Conservation (phyloP, 208 protist genomes). For the Wallacemonas sp. region DNA sequence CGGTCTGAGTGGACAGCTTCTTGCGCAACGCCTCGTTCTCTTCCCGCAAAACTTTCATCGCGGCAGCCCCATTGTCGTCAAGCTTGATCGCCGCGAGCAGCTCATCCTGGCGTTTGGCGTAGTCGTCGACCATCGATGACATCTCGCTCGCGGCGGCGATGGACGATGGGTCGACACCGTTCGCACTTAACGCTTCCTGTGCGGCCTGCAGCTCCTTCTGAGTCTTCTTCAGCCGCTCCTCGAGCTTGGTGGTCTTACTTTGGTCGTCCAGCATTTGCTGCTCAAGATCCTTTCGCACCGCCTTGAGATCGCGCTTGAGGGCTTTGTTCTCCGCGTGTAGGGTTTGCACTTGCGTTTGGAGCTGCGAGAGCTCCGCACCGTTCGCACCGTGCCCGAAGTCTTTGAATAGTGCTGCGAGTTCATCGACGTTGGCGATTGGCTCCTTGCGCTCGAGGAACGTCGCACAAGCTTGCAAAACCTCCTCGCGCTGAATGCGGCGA, state of each 20-base stretch:
- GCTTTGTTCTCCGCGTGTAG: slow-evolving; percentile 39
- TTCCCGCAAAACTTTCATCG: slow-evolving; percentile 37
- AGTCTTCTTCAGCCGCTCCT: slow-evolving; percentile 25
- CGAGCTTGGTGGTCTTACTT: slow-evolving; percentile 28
- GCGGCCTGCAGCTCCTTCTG: slow-evolving; percentile 20
- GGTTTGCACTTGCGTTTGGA: slow-evolving; percentile 45
- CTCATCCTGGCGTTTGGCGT: slow-evolving; percentile 35
- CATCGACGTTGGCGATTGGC: slow-evolving; percentile 40
- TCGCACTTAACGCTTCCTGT: slow-evolving; percentile 12
- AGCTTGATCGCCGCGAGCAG: slow-evolving; percentile 51
- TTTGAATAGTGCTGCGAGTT: slow-evolving; percentile 48
- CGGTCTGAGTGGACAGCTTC: slow-evolving; percentile 15
- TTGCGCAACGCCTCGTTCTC: slow-evolving; percentile 46
- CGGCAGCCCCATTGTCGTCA: slow-evolving; percentile 39
- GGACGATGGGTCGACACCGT: slow-evolving; percentile 7
- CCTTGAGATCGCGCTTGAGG: slow-evolving; percentile 27
- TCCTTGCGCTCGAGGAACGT: slow-evolving; percentile 45
- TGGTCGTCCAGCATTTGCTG: slow-evolving; percentile 25
- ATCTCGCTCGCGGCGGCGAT: slow-evolving; percentile 14
- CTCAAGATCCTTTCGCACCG: slow-evolving; percentile 29
- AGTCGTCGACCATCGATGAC: slow-evolving; percentile 22
- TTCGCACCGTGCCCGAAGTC: slow-evolving; percentile 36
- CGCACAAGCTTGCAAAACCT: slow-evolving; percentile 57
- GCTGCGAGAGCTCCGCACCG: slow-evolving; percentile 37
- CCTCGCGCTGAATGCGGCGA: slow-evolving; percentile 43